These are phyloP conservation scores for Backusella sp. DNA, from an alignment of 192 early-diverging fungal species.

Conservation along the genomic window DNA sequence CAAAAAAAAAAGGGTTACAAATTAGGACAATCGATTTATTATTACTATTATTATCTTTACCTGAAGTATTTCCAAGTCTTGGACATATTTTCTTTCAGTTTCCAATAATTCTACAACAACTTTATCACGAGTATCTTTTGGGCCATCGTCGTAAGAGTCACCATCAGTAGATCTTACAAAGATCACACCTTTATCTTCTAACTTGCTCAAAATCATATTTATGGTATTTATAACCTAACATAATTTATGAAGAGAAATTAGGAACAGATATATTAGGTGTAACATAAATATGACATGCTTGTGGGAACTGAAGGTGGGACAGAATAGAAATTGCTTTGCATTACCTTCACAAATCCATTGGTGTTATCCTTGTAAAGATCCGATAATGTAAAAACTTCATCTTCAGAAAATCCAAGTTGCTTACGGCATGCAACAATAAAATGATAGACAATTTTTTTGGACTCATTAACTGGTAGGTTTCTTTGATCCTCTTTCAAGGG, in stretches of 20 bases:
- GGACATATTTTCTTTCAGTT: constrained; percentile 91
- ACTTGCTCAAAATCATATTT: constrained; percentile 68
- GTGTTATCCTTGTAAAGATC: constrained; percentile 94
- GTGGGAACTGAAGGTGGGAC: neutral
- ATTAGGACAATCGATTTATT: neutral
- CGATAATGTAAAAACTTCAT: constrained; percentile 80
- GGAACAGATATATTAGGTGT: constrained; percentile 11
- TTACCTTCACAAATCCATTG: constrained; percentile 93
- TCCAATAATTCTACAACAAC: constrained; percentile 87
- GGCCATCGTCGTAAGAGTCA: constrained; percentile 51
- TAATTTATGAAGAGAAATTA: constrained; percentile 21
- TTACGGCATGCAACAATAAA: constrained; percentile 88
- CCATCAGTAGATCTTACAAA: constrained; percentile 30
- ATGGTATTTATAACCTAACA: constrained; percentile 81
- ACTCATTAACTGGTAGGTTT: constrained; percentile 60
- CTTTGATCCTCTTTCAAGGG: constrained; percentile 57
- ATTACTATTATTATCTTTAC: constrained; percentile 18
- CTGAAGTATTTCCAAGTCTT: constrained; percentile 83
- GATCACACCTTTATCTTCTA: constrained; percentile 68
- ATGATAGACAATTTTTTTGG: constrained; percentile 82
- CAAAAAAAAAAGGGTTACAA: neutral
- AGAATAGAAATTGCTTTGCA: neutral
- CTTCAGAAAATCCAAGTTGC: constrained; percentile 70
- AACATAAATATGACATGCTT: constrained; percentile 6
- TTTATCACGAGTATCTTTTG: constrained; percentile 87